Percentiles rank a stretch among this genome's conserved stretches.
Conservation (phyloP, 352 stramenopile species). For the Phytophthora hybrid region DNA sequence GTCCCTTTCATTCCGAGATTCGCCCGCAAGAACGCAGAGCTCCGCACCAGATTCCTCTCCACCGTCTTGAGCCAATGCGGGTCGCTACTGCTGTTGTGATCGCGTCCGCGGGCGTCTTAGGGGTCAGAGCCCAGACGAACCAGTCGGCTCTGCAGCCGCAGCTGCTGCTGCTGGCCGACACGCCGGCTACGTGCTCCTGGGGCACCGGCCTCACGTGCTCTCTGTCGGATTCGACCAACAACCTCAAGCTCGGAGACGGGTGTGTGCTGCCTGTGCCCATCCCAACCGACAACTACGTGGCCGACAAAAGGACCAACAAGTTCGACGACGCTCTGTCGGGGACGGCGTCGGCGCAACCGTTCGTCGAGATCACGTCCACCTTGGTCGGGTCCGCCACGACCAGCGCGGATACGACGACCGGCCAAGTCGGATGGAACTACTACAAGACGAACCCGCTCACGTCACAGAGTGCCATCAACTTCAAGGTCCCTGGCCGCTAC, state of each 20-base stretch:
- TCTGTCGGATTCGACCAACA: not conserved
- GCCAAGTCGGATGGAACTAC: constrained; percentile 36
- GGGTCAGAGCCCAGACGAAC: not conserved
- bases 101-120: not conserved
- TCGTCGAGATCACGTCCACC: constrained; percentile 5
- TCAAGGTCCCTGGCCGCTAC: constrained; percentile 52
- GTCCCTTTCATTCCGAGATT: not conserved
- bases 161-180: not conserved
- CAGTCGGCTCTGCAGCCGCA: not conserved
- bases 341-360: constrained; percentile 2
- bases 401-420: not conserved
- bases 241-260: constrained; percentile 4
- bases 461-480: constrained; percentile 42
- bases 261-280: constrained; percentile 36
- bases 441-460: constrained; percentile 38
- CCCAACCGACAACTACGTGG: constrained; percentile 61
- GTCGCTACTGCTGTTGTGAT: not conserved
- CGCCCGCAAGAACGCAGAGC: not conserved
- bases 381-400: not conserved
- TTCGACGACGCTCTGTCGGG: constrained; percentile 10
- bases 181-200: not conserved
- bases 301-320: constrained; percentile 39
- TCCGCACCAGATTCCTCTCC: not conserved
- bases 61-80: not conserved
- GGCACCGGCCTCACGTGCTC: not conserved